phyloP scores from a whole-genome alignment of 129 eudicot genomes.

The Ambrosia trifida region DNA sequence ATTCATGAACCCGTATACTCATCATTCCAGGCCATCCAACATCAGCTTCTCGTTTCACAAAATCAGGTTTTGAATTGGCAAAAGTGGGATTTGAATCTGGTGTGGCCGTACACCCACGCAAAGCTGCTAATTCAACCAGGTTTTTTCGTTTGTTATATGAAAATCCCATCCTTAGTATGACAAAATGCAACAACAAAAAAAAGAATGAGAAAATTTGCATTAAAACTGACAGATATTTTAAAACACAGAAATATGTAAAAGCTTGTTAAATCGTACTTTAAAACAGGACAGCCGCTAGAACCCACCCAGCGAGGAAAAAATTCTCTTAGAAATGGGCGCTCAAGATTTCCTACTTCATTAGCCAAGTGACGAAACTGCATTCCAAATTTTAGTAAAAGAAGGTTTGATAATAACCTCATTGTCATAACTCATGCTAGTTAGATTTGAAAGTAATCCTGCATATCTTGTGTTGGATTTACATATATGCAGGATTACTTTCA shows the following conservation, averaged over 20 bases:
- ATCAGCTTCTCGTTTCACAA: slow-evolving; percentile 71
- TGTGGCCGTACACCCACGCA: slow-evolving; percentile 80
- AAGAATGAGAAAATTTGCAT: slow-evolving; percentile 32
- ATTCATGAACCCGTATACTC: slow-evolving; percentile 95
- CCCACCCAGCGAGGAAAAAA: slow-evolving; percentile 97
- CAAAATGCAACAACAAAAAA: slow-evolving; percentile 19
- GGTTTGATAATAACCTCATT: slow-evolving; percentile 10
- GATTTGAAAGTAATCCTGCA: not conserved
- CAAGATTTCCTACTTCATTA: slow-evolving; percentile 94
- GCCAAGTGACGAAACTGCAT: slow-evolving; percentile 94
- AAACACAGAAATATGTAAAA: slow-evolving; percentile 3
- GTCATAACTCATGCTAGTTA: slow-evolving; percentile 9
- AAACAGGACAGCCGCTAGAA: slow-evolving; percentile 90
- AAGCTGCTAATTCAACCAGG: slow-evolving; percentile 77
- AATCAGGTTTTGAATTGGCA: slow-evolving; percentile 50
- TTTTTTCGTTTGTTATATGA: slow-evolving; percentile 90
- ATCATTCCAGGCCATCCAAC: slow-evolving; percentile 99
- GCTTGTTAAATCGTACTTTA: slow-evolving; percentile 52
- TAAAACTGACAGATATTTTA: slow-evolving; percentile 9
- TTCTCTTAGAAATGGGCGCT: slow-evolving; percentile 96
- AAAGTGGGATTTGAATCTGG: slow-evolving; percentile 46
- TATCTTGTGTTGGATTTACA: slow-evolving; percentile 13
- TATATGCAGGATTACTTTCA: too few species aligned
- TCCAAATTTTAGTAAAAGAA: not conserved
- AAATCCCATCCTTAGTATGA: slow-evolving; percentile 78